Evolutionary conservation across 768 basidiomycete species (phyloP), one percentile per base, ranked within the genome.

Genomic region (Russula olivacea): DNA sequence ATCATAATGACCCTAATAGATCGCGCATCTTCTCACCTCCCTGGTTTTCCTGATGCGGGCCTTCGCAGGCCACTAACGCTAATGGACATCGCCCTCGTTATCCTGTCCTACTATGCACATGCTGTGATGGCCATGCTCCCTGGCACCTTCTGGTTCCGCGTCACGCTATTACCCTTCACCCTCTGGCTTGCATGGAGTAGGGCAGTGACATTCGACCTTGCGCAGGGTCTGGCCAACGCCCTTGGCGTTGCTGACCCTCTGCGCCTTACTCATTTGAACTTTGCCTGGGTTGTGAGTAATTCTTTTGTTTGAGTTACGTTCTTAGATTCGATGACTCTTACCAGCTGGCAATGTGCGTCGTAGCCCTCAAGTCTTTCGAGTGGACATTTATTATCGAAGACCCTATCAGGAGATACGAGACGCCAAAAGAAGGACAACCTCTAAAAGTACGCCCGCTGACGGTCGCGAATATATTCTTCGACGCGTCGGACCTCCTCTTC

Each of bases 121-220:
- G 66, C 64, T 2, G 48, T 66, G 15, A 55, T 66, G 58, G 66
- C 54, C 36, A 61, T 67, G 30, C 57, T 67, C 14, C 64, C 50
- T 6, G 23, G 45, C 14, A 67, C 66, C 0, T 59, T 49, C 19
- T 43, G 52, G 38, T 11, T 57, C 23, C 53, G 55, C 7, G 15
- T 59, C 12, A 49, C 57, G n/a, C 25, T 67, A 14, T 28, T 67
- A 17, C 66, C 66, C n/a, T 7, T 66, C 38, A 66, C 58, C 7
- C 28, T 59, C n/a, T 65, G 58, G 57, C 28, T 59, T 15, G 64
- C 60, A 30, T 67, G 57, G 55, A 11, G 19, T 25, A 40, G 55
- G 11, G 61, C 34, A 1, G 57, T 59, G 15, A 50, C 53, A 7
- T 38, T 60, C 30, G 64, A 67, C 43, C 2, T 57, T 23, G 48